Percentiles rank a stretch among this genome's conserved stretches.
These are phyloP conservation scores for Eucalyptus marginata DNA, from an alignment of 345 rosid genomes.

Conservation along the genomic window DNA sequence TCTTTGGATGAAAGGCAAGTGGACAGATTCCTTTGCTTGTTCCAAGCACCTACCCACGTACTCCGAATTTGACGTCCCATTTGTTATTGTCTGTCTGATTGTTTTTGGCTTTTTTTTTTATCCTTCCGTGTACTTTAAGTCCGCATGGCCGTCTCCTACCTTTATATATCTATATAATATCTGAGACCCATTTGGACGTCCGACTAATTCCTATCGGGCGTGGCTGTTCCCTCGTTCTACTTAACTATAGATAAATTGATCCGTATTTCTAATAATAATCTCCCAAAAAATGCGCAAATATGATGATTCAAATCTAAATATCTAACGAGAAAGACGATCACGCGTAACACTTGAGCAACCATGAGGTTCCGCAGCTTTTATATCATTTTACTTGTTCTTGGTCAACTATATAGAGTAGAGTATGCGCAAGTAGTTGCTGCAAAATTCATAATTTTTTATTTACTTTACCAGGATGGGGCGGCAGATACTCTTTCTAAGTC, in stretches of 20 bases:
- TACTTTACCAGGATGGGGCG: not conserved
- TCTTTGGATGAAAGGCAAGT: slow-evolving; percentile 1
- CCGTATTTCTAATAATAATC: not conserved
- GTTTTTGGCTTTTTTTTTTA: not conserved
- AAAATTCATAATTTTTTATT: not conserved
- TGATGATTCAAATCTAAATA: not conserved
- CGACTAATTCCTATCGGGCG: not conserved
- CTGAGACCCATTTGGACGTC: not conserved
- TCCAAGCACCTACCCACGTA: not conserved
- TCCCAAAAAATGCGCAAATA: not conserved
- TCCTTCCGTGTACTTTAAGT: not conserved
- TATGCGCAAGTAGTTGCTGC: not conserved
- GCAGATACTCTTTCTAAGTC: not conserved
- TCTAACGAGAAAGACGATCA: not conserved
- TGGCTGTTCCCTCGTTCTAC: not conserved
- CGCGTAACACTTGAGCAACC: not conserved
- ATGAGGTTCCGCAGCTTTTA: not conserved
- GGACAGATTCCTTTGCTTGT: not conserved
- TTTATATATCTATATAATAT: not conserved
- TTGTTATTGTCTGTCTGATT: not conserved
- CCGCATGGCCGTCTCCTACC: not conserved
- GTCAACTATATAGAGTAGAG: not conserved
- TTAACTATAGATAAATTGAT: not conserved
- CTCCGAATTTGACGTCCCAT: not conserved
- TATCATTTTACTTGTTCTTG: not conserved